Conservation (phyloP, 306 rosid species). For the Vigna nakashimae region DNA sequence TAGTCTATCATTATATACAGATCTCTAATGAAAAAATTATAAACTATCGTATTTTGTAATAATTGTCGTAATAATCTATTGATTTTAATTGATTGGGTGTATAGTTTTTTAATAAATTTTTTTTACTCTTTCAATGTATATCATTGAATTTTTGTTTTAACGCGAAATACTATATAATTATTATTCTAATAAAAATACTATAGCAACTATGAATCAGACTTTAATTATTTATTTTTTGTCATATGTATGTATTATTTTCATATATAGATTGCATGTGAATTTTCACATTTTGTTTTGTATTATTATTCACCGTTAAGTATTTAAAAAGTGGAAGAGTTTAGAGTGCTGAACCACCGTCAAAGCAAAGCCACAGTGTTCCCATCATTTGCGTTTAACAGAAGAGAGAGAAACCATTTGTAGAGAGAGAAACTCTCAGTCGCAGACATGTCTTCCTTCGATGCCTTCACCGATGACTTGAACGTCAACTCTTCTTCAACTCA, state of each 20-base stretch:
- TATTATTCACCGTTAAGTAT: conserved; percentile 51
- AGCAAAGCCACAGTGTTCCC: conserved; percentile 31
- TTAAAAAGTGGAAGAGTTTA: conserved; percentile 39
- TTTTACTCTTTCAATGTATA: no score
- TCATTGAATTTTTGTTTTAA: neutral
- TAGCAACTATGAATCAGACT: neutral
- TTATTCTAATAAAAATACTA: no score
- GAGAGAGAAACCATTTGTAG: conserved; percentile 44
- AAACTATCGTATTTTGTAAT: no score
- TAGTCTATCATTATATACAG: no score
- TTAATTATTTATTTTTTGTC: neutral
- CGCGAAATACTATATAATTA: neutral
- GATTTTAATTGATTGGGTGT: no score
- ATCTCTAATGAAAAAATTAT: no score
- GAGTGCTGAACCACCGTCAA: conserved; percentile 31
- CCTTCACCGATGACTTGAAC: conserved; percentile 68
- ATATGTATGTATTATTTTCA: neutral
- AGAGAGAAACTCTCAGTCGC: conserved; percentile 43
- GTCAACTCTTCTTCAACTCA: conserved; percentile 59
- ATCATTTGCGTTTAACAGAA: neutral
- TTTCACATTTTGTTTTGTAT: neutral
- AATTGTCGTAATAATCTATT: no score
- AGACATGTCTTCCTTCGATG: conserved; percentile 81
- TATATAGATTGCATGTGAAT: neutral
- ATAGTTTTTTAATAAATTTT: no score